These are phyloP conservation scores for Aspergillus brasiliensis DNA, from an alignment of 2,329 filamentous ascomycete genomes.

Conservation along the genomic window DNA sequence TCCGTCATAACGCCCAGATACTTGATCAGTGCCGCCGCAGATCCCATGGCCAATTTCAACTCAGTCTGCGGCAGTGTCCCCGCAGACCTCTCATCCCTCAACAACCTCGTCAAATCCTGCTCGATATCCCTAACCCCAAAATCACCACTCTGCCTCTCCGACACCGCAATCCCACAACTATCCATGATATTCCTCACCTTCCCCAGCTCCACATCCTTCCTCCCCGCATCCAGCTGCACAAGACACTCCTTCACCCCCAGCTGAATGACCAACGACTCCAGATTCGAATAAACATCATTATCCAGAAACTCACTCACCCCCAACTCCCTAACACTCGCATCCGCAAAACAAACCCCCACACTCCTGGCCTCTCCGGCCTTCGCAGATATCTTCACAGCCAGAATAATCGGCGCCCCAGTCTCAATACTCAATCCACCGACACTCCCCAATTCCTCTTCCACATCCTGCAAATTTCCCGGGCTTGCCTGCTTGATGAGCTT, in stretches of 20 bases:
- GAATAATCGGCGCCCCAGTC: slow-evolving; percentile 88
- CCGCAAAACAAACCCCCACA: slow-evolving; percentile 95
- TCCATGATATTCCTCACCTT: slow-evolving; percentile 89
- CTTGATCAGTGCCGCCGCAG: slow-evolving; percentile 89
- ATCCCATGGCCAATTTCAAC: slow-evolving; percentile 92
- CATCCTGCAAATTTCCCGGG: slow-evolving; percentile 92
- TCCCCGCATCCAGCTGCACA: slow-evolving; percentile 73
- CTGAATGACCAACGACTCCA: slow-evolving; percentile 94
- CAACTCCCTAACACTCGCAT: slow-evolving; percentile 92
- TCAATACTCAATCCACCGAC: slow-evolving; percentile 58
- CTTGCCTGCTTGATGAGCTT: slow-evolving; percentile 89
- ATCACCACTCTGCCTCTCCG: slow-evolving; percentile 74
- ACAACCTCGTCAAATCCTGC: slow-evolving; percentile 82
- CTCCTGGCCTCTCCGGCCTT: slow-evolving; percentile 81
- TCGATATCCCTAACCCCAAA: slow-evolving; percentile 93
- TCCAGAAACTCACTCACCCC: slow-evolving; percentile 98
- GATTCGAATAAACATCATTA: slow-evolving; percentile 97
- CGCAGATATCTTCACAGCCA: slow-evolving; percentile 91
- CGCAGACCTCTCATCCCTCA: slow-evolving; percentile 81
- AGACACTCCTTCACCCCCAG: slow-evolving; percentile 93
- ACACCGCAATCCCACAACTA: slow-evolving; percentile 86
- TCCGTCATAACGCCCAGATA: slow-evolving; percentile 91
- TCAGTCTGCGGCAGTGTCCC: slow-evolving; percentile 84
- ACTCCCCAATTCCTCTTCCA: slow-evolving; percentile 88
- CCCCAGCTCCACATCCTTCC: slow-evolving; percentile 83